Evolutionary conservation across 2,329 filamentous ascomycete genomes (phyloP).

Genomic region (Scedosporium boydii): DNA sequence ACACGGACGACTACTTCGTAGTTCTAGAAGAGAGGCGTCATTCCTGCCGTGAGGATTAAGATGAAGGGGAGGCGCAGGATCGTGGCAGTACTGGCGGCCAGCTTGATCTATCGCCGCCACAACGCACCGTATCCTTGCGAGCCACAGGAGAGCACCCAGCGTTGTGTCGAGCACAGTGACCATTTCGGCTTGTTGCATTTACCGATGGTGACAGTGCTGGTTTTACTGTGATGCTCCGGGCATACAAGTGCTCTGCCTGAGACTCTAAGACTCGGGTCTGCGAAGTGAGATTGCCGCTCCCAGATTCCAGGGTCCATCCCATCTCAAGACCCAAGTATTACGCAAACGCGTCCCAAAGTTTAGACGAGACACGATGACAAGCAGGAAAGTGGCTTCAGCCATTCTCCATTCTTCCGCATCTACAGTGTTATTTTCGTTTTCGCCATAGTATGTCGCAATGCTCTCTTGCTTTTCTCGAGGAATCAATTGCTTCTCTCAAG

Average conservation of each 20-base stretch:
- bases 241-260: no score
- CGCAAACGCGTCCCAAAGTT: conserved; percentile 1
- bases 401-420: no score
- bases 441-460: no score
- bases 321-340: background rate
- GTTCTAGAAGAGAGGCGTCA: background rate
- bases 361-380: background rate
- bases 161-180: no score
- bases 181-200: no score
- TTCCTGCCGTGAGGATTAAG: background rate
- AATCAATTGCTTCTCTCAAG: no score
- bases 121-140: background rate
- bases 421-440: no score
- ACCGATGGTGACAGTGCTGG: background rate
- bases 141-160: background rate
- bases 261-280: background rate
- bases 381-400: background rate
- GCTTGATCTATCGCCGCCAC: no score
- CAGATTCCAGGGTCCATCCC: background rate
- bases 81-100: background rate
- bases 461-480: no score
- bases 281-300: background rate
- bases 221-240: background rate
- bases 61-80: background rate
- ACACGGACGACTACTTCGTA: background rate